These are phyloP conservation scores for Dictyostelium firmibasis DNA, from an alignment of 78 protist genomes.

Conservation along the genomic window DNA sequence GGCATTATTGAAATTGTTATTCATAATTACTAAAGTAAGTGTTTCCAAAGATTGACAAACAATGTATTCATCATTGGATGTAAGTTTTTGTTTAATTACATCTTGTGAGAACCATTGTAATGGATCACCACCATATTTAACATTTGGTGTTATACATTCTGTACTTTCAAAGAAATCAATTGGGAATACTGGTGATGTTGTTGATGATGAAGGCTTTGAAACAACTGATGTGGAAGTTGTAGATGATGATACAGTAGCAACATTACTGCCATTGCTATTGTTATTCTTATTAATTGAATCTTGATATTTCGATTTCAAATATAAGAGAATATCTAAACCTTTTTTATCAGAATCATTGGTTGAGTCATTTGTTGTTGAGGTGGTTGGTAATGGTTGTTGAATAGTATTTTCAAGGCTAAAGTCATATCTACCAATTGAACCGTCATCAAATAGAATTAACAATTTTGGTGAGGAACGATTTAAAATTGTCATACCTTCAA, in stretches of 20 bases:
- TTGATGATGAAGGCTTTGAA: background rate
- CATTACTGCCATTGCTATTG: background rate
- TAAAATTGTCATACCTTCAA: conserved; percentile 70
- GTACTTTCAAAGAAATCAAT: conserved; percentile 82
- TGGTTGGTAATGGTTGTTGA: background rate
- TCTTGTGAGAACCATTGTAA: conserved; percentile 46
- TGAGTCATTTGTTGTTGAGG: background rate
- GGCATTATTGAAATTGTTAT: conserved; percentile 36
- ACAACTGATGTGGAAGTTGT: background rate
- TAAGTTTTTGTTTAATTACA: conserved; percentile 26
- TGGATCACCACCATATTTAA: conserved; percentile 68
- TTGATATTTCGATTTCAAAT: conserved; percentile 1
- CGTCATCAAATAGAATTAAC: conserved; percentile 50
- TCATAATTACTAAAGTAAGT: conserved; percentile 11
- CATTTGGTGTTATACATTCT: conserved; percentile 72
- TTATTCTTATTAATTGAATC: background rate
- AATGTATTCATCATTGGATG: conserved; percentile 39
- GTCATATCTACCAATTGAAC: conserved; percentile 43
- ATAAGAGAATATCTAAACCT: conserved; percentile 7
- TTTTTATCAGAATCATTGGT: background rate
- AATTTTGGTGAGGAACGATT: conserved; percentile 54
- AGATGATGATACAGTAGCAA: background rate
- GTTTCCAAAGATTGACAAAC: conserved; percentile 46
- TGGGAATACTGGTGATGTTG: conserved; percentile 66
- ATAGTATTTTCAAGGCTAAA: conserved; percentile 3